Evolutionary conservation across 73 alveolate species (phyloP).

Genomic region (Tetrahymena elliotti): DNA sequence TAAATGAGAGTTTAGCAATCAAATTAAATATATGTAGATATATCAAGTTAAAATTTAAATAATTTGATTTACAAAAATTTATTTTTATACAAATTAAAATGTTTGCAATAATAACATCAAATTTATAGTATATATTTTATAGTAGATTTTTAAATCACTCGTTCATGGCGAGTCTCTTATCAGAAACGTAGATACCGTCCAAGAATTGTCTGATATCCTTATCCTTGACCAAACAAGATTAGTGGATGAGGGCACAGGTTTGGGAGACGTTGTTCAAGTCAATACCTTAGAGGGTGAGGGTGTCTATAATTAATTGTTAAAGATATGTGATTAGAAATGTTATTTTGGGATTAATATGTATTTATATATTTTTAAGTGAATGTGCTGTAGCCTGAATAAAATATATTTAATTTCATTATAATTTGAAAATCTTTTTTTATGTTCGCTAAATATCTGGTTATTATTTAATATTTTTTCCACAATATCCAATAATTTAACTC

Average conservation of each 20-base stretch:
- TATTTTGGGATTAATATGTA: conserved; percentile 18
- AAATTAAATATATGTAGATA: neutral
- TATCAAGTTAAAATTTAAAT: neutral
- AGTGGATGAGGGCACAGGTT: conserved; percentile 68
- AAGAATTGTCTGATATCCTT: conserved; percentile 94
- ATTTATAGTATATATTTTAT: neutral
- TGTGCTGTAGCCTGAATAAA: neutral
- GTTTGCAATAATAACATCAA: neutral
- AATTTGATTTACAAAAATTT: neutral
- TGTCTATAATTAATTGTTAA: conserved; percentile 44
- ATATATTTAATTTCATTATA: too few species aligned
- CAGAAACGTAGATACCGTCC: conserved; percentile 90
- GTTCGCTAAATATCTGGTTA: neutral
- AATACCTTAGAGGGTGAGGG: conserved; percentile 61
- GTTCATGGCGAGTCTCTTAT: conserved; percentile 14
- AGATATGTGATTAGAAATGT: neutral
- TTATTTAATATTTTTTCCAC: neutral
- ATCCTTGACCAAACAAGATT: conserved; percentile 75
- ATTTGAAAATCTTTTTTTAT: neutral
- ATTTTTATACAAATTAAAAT: neutral
- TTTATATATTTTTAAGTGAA: too few species aligned
- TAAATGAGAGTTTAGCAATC: neutral
- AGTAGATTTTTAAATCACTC: neutral
- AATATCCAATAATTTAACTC: neutral
- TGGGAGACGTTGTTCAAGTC: conserved; percentile 73